Conservation (phyloP, 2,329 filamentous ascomycete species). For the Trichophyton simii region DNA sequence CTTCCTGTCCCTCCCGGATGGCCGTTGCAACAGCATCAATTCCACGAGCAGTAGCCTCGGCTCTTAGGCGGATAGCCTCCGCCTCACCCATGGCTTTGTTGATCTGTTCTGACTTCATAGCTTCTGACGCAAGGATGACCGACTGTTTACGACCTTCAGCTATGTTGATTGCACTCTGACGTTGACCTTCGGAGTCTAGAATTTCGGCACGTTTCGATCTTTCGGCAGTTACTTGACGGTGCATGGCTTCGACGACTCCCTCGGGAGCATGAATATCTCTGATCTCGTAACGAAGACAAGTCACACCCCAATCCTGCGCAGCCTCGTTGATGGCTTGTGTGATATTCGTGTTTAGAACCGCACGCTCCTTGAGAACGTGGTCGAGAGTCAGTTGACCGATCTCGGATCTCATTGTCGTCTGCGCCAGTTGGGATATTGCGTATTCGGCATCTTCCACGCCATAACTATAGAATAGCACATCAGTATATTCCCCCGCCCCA, state of each 20-base stretch:
- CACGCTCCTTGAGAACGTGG: slow-evolving; percentile 94
- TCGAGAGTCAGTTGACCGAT: slow-evolving; percentile 94
- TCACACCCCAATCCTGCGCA: slow-evolving; percentile 90
- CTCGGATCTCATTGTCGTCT: slow-evolving; percentile 97
- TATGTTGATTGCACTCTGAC: slow-evolving; percentile 97
- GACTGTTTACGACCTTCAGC: slow-evolving; percentile 95
- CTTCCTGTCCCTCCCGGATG: slow-evolving; percentile 59
- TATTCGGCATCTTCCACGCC: slow-evolving; percentile 98
- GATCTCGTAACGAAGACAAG: slow-evolving; percentile 94
- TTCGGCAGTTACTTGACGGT: slow-evolving; percentile 93
- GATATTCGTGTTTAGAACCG: slow-evolving; percentile 92
- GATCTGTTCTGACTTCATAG: slow-evolving; percentile 77
- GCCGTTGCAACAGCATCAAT: slow-evolving; percentile 73
- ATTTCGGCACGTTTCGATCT: slow-evolving; percentile 96
- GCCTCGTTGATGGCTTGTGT: slow-evolving; percentile 98
- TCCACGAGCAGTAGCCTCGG: slow-evolving; percentile 70
- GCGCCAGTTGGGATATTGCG: slow-evolving; percentile 91
- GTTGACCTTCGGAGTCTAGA: slow-evolving; percentile 88
- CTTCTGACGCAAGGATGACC: slow-evolving; percentile 91
- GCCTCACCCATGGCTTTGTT: slow-evolving; percentile 88
- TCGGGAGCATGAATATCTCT: slow-evolving; percentile 93
- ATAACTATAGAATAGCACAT: slow-evolving; percentile 48
- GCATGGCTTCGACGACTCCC: slow-evolving; percentile 92
- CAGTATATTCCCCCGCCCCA: neutral
- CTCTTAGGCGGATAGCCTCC: slow-evolving; percentile 79